Evolutionary conservation across 2,329 filamentous ascomycete species (phyloP).

Genomic region (Colletotrichum sp.): DNA sequence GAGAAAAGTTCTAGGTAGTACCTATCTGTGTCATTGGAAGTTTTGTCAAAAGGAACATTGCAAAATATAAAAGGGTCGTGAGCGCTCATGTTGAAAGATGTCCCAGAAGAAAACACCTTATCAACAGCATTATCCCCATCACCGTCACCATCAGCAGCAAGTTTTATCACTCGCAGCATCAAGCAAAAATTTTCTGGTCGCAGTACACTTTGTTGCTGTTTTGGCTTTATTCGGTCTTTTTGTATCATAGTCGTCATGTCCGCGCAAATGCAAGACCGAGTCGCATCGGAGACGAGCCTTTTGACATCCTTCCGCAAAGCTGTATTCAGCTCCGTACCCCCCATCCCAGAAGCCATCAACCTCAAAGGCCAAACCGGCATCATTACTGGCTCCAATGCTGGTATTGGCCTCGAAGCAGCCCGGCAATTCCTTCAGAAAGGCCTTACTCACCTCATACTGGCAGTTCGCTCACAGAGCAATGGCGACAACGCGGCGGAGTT

Average conservation of each 20-base stretch:
- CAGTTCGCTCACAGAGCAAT: conserved; percentile 45
- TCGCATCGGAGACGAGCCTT: not conserved
- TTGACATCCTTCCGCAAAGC: not conserved
- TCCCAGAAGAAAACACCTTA: not conserved
- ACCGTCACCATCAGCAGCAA: not conserved
- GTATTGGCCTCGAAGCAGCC: not conserved
- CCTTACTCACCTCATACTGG: conserved; percentile 51
- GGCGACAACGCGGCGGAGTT: conserved; percentile 44
- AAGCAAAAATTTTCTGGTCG: not conserved
- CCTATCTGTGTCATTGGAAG: not conserved
- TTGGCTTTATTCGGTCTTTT: not conserved
- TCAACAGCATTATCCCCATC: not conserved
- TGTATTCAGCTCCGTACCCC: not conserved
- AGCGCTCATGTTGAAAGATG: not conserved
- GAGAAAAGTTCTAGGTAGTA: not conserved
- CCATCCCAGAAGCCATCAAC: not conserved
- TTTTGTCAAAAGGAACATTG: not conserved
- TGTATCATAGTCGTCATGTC: not conserved
- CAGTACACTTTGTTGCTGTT: not conserved
- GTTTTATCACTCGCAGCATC: not conserved
- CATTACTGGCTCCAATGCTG: not conserved
- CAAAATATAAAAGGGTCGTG: not conserved
- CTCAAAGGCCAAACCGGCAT: not conserved
- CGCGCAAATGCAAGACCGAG: not conserved
- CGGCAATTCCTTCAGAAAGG: not conserved